Base-by-base conservation (phyloP, 2,329 filamentous ascomycete genomes). In the Exophiala aquamarina region DNA sequence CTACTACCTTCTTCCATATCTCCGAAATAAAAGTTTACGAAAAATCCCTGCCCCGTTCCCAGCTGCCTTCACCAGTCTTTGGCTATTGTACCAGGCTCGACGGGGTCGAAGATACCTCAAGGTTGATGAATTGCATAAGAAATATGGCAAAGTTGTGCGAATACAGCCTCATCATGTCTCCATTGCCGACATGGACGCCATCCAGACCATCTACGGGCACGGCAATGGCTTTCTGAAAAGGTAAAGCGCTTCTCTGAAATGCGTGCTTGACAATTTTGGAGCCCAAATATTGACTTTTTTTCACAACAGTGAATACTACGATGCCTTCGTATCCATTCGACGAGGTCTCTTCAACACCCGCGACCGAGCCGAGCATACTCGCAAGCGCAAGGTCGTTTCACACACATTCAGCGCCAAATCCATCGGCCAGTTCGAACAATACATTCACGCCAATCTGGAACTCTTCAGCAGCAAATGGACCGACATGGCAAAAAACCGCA, bases 301-400 rank as follows among this genome's bases (percentile, higher is more conserved):
- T 15, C 26, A 17, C 15, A 11, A 15, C 46, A 89, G 86, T 33
- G 84, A 92, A 2, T 95, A 91, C 70, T 95, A 95, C 60, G 89
- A 95, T 61, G 87, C 88, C 40, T 95, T 95, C 60, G 89, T 95
- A 44, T 91, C 87, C 10, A 94, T 95, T 61, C 81, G 79, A 41
- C 81, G 88, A 10, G 89, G 89, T 15, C 76, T 96, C 10, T 96
- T 95, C 81, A 95, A 94, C 68, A 95, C 90, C 0, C 78, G 91
- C 23, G 82, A 91, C 69, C 80, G 91, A 39, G 74, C 75, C 1
- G 88, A 95, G 62, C 90, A 96, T 66, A 84, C 85, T 0, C 83
- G 90, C 54, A 96, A 95, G 77, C 82, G 90, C 61, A 95, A 95
- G 77, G 84, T 88, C 2, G 81, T 95, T 38, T 83, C 87, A 1